Evolutionary conservation across 1,284 basidiomycete genomes (phyloP).

Genomic region (Cutaneotrichosporon dermatis): DNA sequence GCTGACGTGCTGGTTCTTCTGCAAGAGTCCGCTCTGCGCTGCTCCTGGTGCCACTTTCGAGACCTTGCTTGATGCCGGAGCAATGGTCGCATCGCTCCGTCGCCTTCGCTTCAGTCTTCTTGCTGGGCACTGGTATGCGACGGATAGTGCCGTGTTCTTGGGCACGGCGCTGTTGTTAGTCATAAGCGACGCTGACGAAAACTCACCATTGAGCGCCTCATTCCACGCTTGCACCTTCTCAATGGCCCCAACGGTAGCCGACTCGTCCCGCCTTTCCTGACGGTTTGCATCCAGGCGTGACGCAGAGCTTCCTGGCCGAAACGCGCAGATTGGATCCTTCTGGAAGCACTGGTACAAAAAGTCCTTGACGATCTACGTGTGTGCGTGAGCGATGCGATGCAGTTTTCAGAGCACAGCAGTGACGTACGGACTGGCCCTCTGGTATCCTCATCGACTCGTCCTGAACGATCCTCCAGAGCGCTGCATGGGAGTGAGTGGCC

Average conservation of each 20-base stretch:
- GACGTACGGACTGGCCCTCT: slow-evolving; percentile 70
- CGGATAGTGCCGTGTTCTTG: slow-evolving; percentile 40
- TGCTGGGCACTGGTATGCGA: slow-evolving; percentile 3
- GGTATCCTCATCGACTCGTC: slow-evolving; percentile 95
- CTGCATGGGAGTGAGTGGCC: slow-evolving; percentile 98
- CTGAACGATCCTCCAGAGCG: slow-evolving; percentile 94
- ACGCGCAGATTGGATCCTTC: slow-evolving; percentile 94
- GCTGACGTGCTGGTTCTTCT: slow-evolving; percentile 62
- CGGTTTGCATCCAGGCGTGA: slow-evolving; percentile 93
- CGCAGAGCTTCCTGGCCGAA: slow-evolving; percentile 86
- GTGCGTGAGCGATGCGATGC: neutral
- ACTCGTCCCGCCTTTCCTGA: slow-evolving; percentile 35
- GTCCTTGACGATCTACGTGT: slow-evolving; percentile 77
- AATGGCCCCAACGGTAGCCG: slow-evolving; percentile 59
- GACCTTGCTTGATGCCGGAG: neutral
- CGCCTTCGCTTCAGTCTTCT: neutral
- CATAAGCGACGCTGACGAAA: neutral
- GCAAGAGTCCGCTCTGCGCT: slow-evolving; percentile 25
- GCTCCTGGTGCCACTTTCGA: slow-evolving; percentile 3
- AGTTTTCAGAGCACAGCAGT: neutral
- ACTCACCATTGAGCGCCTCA: slow-evolving; percentile 79
- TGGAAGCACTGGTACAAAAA: slow-evolving; percentile 97
- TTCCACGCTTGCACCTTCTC: slow-evolving; percentile 98
- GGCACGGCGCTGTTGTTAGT: slow-evolving; percentile 27
- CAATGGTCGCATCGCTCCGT: slow-evolving; percentile 3